Evolutionary conservation across 2,329 filamentous ascomycete genomes (phyloP), one percentile per base, ranked within the genome.

Genomic region (Trichoderma koningii): DNA sequence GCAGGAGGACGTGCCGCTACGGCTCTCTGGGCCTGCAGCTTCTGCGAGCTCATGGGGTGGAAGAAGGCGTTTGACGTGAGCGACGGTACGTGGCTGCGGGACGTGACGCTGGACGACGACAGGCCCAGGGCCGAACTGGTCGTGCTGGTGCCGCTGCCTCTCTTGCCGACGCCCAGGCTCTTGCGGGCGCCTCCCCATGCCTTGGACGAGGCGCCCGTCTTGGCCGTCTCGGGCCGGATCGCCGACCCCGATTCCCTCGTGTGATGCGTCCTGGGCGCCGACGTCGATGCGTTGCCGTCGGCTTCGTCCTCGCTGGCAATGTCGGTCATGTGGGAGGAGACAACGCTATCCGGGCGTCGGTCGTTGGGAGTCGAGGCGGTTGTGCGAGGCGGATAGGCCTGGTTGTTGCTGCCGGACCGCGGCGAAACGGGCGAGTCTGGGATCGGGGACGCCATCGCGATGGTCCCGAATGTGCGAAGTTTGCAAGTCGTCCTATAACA

Each of bases 1-100:
- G 78, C 80, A 15, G 76, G 70, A 6, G 82, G 79, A 23, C 83
- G 79, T 44, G 79, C 73, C 9, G 77, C 83, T 68, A 89, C 86
- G 68, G 73, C 88, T 75, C 94, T 85, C 77, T 98, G 95, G 63
- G 93, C 93, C 78, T 98, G 94, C 57, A 98, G 82, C 75, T 92
- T 90, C 76, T 97, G 93, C 26, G 94, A 96, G 79, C 93, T 98
- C 92, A 99, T 96, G 45, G 95, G 95, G 23, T 89, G 90, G 74
- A 96, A 97, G 80, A 99, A 98, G 62, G 92, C 94, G 73, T 94
- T 90, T 17, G 92, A 93, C 3, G 92, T 89, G 61, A 99, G 81
- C 1, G 90, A 93, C 1, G 95, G 93, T 21, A 96, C 93, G 81
- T 99, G 95, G 48, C 91, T 95, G 73, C 89, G 86, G 74, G 89